A percentile compares a stretch with the other conserved stretches of the same genome.
Evolutionary conservation across 1,284 basidiomycete genomes (phyloP).

Genomic region (Hemileia vastatrix): DNA sequence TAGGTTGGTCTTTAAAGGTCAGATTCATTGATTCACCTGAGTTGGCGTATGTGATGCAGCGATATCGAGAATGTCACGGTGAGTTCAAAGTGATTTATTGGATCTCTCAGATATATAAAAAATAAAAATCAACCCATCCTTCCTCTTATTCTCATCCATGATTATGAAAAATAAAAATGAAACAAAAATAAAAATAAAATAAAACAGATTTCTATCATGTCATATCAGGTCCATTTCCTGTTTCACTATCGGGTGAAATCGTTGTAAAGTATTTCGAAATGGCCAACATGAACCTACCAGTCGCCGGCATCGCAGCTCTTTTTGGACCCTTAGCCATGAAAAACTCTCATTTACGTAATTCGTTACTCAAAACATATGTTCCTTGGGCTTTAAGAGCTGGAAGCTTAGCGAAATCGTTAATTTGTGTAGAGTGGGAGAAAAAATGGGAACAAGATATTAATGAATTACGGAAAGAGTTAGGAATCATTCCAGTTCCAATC

Average conservation of each 20-base stretch:
- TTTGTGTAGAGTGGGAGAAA: conserved; percentile 92
- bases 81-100: too few species aligned
- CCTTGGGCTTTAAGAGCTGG: conserved; percentile 84
- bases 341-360: conserved; percentile 52
- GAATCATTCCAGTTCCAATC: conserved; percentile 51
- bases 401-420: conserved; percentile 59
- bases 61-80: conserved; percentile 86
- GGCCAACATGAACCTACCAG: conserved; percentile 80
- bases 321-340: conserved; percentile 55
- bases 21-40: conserved; percentile 88
- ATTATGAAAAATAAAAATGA: neutral
- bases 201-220: conserved; percentile 81
- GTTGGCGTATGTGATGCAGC: conserved; percentile 91
- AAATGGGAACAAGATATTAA: conserved; percentile 75
- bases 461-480: conserved; percentile 69
- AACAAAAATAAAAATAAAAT: neutral
- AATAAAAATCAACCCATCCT: too few species aligned
- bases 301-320: conserved; percentile 68
- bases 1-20: conserved; percentile 53
- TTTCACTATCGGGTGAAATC: conserved; percentile 84
- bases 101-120: too few species aligned
- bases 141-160: neutral
- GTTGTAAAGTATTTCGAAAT: conserved; percentile 94
- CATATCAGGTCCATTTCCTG: conserved; percentile 66
- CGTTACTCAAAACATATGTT: conserved; percentile 66